phyloP scores from a whole-genome alignment of 495 filamentous ascomycete species.

The Penicillium taxi region DNA sequence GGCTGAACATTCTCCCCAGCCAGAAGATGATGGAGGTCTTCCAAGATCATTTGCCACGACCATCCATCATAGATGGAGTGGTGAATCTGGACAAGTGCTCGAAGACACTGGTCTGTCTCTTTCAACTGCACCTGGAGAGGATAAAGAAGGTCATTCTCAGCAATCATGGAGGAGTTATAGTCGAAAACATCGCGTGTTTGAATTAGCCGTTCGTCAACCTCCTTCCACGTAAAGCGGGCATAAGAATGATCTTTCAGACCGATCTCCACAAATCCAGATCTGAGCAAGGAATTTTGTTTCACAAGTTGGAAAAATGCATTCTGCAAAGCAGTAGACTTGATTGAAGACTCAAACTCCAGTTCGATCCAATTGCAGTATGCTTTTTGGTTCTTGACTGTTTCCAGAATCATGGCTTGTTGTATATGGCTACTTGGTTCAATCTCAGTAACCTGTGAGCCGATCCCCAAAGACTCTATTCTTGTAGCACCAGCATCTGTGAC shows the following conservation, averaged over 20 bases:
- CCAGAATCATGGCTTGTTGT: conserved; percentile 69
- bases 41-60: conserved; percentile 65
- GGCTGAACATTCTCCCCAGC: conserved; percentile 7
- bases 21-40: conserved; percentile 48
- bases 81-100: conserved; percentile 49
- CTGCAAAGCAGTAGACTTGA: conserved; percentile 25
- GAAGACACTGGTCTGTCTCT: conserved; percentile 14
- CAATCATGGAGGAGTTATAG: conserved; percentile 18
- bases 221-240: conserved; percentile 54
- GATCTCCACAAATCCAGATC: conserved; percentile 57
- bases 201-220: conserved; percentile 35
- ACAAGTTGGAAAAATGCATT: conserved; percentile 40
- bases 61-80: conserved; percentile 81
- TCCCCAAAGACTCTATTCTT: conserved; percentile 12
- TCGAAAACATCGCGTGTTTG: conserved; percentile 23
- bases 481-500: conserved; percentile 18
- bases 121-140: conserved; percentile 52
- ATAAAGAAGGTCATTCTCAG: conserved; percentile 40
- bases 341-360: conserved; percentile 38
- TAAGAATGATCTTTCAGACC: conserved; percentile 40
- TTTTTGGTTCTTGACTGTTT: conserved; percentile 45
- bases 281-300: conserved; percentile 54
- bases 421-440: conserved; percentile 58
- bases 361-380: conserved; percentile 73
- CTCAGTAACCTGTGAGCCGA: conserved; percentile 36